A percentile compares a stretch with the other conserved stretches of the same genome.
Evolutionary conservation across 1,139 yeast genomes (phyloP).

Genomic region (Scheffersomyces cryptocercus): DNA sequence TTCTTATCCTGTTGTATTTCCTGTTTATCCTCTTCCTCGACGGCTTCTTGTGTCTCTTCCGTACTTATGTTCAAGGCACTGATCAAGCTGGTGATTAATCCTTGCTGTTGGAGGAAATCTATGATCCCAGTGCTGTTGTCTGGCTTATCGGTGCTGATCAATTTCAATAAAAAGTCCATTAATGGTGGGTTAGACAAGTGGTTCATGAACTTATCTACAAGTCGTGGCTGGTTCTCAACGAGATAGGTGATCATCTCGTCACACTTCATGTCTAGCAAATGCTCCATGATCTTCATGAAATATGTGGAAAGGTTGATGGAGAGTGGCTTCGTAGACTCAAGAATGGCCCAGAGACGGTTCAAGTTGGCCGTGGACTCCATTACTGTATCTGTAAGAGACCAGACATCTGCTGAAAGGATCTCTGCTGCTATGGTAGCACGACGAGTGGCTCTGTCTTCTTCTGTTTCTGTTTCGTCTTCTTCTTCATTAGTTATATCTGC

Average conservation of each 20-base stretch:
- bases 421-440: constrained; percentile 90
- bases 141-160: constrained; percentile 78
- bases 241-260: constrained; percentile 73
- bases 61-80: constrained; percentile 49
- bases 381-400: constrained; percentile 91
- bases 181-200: constrained; percentile 84
- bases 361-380: constrained; percentile 73
- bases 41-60: constrained; percentile 5
- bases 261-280: constrained; percentile 85
- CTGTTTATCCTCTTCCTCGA: constrained; percentile 10
- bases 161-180: constrained; percentile 78
- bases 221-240: constrained; percentile 61
- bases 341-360: constrained; percentile 73
- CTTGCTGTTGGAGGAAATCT: constrained; percentile 66
- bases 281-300: constrained; percentile 94
- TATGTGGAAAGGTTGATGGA: constrained; percentile 80
- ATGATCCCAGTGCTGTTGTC: constrained; percentile 78
- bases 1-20: constrained; percentile 12
- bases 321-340: constrained; percentile 59
- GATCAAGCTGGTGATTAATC: constrained; percentile 59
- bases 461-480: constrained; percentile 35
- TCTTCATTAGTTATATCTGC: constrained; percentile 16
- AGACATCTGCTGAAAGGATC: constrained; percentile 85
- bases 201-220: constrained; percentile 70
- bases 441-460: constrained; percentile 59